Conservation (phyloP, 108 stramenopile species). For the Cyclostephanos tholiformis region DNA sequence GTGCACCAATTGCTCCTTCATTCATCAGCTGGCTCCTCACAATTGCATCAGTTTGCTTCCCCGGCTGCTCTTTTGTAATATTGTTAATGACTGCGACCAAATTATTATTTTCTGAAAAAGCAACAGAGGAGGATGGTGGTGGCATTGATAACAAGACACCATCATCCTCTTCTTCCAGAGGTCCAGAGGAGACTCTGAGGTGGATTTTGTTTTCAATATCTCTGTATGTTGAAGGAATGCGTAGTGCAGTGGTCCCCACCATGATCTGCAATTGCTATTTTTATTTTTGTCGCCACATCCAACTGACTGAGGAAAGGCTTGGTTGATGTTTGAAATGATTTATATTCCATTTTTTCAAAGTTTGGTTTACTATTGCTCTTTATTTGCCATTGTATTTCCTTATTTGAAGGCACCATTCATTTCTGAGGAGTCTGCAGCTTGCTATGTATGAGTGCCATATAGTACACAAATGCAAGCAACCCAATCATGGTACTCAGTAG, state of each 20-base stretch:
- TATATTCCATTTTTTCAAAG: not conserved
- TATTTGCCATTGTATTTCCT: not conserved
- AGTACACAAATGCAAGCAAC: not conserved
- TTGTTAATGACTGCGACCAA: too few species aligned
- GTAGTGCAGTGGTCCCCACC: not conserved
- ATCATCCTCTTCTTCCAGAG: too few species aligned
- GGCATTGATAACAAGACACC: too few species aligned
- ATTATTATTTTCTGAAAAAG: too few species aligned
- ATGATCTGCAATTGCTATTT: not conserved
- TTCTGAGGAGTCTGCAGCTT: not conserved
- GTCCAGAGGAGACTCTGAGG: too few species aligned
- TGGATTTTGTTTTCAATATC: not conserved
- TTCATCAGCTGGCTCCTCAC: too few species aligned
- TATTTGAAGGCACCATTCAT: not conserved
- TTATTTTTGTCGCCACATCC: not conserved
- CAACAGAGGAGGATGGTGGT: too few species aligned
- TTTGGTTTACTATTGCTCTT: not conserved
- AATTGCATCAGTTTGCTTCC: too few species aligned
- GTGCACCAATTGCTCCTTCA: too few species aligned
- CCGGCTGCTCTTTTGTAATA: too few species aligned
- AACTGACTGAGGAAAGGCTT: not conserved
- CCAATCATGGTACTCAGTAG: not conserved
- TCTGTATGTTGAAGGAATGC: too few species aligned
- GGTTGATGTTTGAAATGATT: not conserved
- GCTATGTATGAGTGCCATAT: slow-evolving; percentile 1